A percentile compares a stretch with the other conserved stretches of the same genome.
These are phyloP conservation scores for Aureobasidium namibiae DNA, from an alignment of 2,329 filamentous ascomycete genomes.

Conservation along the genomic window DNA sequence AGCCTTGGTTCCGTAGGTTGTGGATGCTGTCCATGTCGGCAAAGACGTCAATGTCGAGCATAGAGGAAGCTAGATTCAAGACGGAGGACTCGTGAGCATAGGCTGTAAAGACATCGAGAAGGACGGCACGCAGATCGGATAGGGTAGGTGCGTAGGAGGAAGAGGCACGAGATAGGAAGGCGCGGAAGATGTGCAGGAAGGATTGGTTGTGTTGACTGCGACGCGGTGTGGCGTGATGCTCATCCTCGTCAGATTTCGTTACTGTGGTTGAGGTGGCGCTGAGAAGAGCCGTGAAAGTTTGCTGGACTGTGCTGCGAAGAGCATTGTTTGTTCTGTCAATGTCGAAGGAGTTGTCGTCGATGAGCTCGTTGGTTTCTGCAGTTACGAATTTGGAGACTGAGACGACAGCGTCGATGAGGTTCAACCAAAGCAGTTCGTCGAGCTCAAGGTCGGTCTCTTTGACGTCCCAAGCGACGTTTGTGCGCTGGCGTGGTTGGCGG, in stretches of 20 bases:
- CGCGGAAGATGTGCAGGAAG: conserved; percentile 81
- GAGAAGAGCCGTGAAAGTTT: conserved; percentile 16
- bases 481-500: conserved; percentile 25
- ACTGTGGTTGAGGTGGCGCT: conserved; percentile 17
- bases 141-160: conserved; percentile 69
- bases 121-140: conserved; percentile 74
- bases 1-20: conserved; percentile 70
- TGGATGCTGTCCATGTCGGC: conserved; percentile 69
- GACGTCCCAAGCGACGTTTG: conserved; percentile 34
- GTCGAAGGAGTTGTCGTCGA: conserved; percentile 9
- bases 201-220: conserved; percentile 32
- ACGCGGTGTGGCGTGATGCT: not conserved
- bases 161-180: conserved; percentile 78
- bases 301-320: conserved; percentile 16
- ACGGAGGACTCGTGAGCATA: conserved; percentile 94
- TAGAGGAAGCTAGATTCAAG: conserved; percentile 70
- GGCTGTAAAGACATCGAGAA: conserved; percentile 84
- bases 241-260: conserved; percentile 13
- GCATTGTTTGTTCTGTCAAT: conserved; percentile 61
- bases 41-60: conserved; percentile 85
- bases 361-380: conserved; percentile 30
- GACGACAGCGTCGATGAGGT: conserved; percentile 55
- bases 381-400: conserved; percentile 41
- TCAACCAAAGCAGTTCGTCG: conserved; percentile 58
- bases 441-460: conserved; percentile 50